A percentile compares a stretch with the other conserved stretches of the same genome.
Evolutionary conservation across 1,284 basidiomycete species (phyloP).

Genomic region (Ustilago tritici): DNA sequence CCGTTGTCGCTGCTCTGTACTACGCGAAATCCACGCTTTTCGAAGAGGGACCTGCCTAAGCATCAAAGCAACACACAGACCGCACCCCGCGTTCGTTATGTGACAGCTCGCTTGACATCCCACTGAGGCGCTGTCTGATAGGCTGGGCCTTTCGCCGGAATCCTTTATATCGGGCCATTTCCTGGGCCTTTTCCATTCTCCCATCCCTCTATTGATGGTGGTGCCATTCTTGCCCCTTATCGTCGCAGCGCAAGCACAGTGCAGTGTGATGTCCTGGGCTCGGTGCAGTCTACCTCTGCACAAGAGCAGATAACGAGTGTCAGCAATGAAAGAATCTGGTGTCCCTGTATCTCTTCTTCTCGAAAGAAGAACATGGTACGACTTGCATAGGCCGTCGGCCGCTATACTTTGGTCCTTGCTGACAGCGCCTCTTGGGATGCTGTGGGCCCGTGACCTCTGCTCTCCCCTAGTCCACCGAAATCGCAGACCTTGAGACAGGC

Average conservation of each 20-base stretch:
- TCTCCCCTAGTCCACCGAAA: neutral
- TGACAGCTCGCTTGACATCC: slow-evolving; percentile 17
- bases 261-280: neutral
- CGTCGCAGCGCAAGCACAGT: neutral
- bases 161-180: slow-evolving; percentile 27
- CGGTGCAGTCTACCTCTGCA: neutral
- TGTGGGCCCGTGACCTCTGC: neutral
- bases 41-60: neutral
- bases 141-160: slow-evolving; percentile 51
- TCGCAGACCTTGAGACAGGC: neutral
- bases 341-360: neutral
- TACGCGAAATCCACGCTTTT: neutral
- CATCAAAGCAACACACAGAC: neutral
- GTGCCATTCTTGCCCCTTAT: neutral
- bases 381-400: neutral
- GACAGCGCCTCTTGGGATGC: neutral
- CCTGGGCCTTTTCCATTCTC: slow-evolving; percentile 33
- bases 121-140: slow-evolving; percentile 16
- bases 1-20: neutral
- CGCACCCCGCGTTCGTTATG: slow-evolving; percentile 2
- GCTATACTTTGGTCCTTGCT: neutral
- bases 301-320: neutral
- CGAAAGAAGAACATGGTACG: neutral
- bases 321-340: neutral
- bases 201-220: neutral